Evolutionary conservation across 1,284 basidiomycete species (phyloP).

Genomic region (Boletus semigastroideus): DNA sequence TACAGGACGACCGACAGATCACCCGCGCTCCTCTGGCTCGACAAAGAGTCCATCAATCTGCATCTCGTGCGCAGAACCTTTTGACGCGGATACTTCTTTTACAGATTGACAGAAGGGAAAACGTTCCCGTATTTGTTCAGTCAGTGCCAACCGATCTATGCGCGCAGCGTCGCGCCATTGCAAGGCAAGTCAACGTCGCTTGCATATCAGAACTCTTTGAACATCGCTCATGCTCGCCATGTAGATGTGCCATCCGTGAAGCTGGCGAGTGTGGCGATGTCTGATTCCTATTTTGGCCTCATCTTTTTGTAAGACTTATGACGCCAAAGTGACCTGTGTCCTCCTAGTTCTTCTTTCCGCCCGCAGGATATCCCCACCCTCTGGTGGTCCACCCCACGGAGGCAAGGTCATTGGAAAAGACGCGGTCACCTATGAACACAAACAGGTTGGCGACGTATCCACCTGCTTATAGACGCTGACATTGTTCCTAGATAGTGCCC

Average conservation of each 20-base stretch:
- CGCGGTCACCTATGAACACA: slow-evolving; percentile 62
- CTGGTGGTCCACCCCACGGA: slow-evolving; percentile 63
- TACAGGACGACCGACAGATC: slow-evolving; percentile 84
- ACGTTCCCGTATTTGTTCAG: slow-evolving; percentile 90
- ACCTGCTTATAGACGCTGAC: background rate
- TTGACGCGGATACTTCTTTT: background rate
- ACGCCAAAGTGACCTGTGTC: slow-evolving; percentile 70
- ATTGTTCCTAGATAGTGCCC: slow-evolving; percentile 58
- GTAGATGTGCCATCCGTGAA: slow-evolving; percentile 71
- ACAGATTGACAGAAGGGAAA: slow-evolving; percentile 87
- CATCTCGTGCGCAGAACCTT: background rate
- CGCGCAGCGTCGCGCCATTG: slow-evolving; percentile 75
- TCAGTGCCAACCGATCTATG: slow-evolving; percentile 93
- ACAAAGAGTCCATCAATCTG: slow-evolving; percentile 61
- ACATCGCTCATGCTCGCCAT: background rate
- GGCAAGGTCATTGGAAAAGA: slow-evolving; percentile 75
- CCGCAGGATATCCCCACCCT: slow-evolving; percentile 70
- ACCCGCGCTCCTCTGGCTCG: slow-evolving; percentile 91
- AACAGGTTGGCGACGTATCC: slow-evolving; percentile 53
- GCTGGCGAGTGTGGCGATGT: slow-evolving; percentile 45
- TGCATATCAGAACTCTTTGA: background rate
- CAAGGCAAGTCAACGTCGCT: slow-evolving; percentile 54
- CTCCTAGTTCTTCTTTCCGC: slow-evolving; percentile 88
- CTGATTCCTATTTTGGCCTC: slow-evolving; percentile 2
- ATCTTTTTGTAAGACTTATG: slow-evolving; percentile 58